phyloP scores from a whole-genome alignment of 495 filamentous ascomycete species.

The Durotheca rogersii region DNA sequence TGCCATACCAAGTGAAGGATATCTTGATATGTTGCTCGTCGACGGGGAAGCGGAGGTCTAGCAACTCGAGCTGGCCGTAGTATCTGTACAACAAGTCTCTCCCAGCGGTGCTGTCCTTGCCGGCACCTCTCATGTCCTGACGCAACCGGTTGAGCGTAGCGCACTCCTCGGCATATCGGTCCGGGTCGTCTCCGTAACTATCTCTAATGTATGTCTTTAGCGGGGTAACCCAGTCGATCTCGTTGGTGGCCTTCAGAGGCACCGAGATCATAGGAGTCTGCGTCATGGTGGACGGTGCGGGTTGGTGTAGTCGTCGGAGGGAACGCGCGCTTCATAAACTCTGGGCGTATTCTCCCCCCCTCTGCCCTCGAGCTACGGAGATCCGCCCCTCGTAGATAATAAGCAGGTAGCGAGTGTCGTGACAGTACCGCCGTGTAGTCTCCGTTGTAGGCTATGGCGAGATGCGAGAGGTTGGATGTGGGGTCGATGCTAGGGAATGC shows the following conservation, averaged over 20 bases:
- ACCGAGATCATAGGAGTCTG: constrained; percentile 89
- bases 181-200: constrained; percentile 94
- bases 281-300: constrained; percentile 55
- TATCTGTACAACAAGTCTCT: constrained; percentile 94
- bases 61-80: constrained; percentile 91
- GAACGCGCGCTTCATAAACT: constrained; percentile 5
- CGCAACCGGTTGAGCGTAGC: constrained; percentile 92
- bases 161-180: constrained; percentile 92
- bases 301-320: constrained; percentile 1
- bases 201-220: constrained; percentile 91
- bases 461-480: constrained; percentile 13
- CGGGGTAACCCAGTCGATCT: constrained; percentile 96
- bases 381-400: constrained; percentile 9
- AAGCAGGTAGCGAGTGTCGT: constrained; percentile 1
- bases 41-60: constrained; percentile 93
- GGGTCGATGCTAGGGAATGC: constrained; percentile 7
- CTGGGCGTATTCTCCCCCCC: too few relatives aligned
- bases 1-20: constrained; percentile 87
- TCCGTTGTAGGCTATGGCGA: background rate
- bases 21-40: constrained; percentile 99
- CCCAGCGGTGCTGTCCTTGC: constrained; percentile 93
- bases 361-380: background rate
- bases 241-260: constrained; percentile 96
- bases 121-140: constrained; percentile 97
- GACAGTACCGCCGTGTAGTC: background rate